phyloP scores from a whole-genome alignment of 2,329 filamentous ascomycete genomes.

The Dothistroma septosporum region DNA sequence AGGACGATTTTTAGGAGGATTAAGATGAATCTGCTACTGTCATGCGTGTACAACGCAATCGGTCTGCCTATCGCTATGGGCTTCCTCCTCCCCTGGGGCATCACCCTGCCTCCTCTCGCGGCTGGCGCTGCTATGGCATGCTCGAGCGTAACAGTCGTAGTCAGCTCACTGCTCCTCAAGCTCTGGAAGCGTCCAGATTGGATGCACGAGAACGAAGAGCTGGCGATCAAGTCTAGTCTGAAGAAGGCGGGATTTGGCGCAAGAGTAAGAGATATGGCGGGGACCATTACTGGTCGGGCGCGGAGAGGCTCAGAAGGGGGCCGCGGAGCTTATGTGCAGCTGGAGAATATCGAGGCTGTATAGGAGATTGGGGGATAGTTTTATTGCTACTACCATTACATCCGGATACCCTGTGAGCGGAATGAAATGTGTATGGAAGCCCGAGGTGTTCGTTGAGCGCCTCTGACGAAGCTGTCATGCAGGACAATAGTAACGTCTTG shows the following conservation, averaged over 20 bases:
- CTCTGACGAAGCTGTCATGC: not conserved
- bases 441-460: not conserved
- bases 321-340: conserved; percentile 43
- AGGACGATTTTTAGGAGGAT: conserved; percentile 85
- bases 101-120: conserved; percentile 86
- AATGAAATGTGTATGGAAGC: not conserved
- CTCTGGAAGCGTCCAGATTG: conserved; percentile 80
- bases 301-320: conserved; percentile 36
- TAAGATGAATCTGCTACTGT: conserved; percentile 89
- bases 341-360: conserved; percentile 39
- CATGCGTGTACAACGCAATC: conserved; percentile 85
- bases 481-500: not conserved
- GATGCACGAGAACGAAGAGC: conserved; percentile 54
- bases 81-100: conserved; percentile 82
- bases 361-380: conserved; percentile 9
- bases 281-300: conserved; percentile 27
- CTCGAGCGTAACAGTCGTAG: conserved; percentile 84
- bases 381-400: not conserved
- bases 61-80: conserved; percentile 97
- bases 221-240: conserved; percentile 9
- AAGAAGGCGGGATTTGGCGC: conserved; percentile 10
- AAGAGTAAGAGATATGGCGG: conserved; percentile 12
- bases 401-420: conserved; percentile 3
- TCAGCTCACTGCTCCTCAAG: conserved; percentile 76
- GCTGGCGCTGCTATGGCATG: conserved; percentile 91